These are phyloP conservation scores for Xylaria digitata DNA, from an alignment of 2,329 filamentous ascomycete species.

Conservation along the genomic window DNA sequence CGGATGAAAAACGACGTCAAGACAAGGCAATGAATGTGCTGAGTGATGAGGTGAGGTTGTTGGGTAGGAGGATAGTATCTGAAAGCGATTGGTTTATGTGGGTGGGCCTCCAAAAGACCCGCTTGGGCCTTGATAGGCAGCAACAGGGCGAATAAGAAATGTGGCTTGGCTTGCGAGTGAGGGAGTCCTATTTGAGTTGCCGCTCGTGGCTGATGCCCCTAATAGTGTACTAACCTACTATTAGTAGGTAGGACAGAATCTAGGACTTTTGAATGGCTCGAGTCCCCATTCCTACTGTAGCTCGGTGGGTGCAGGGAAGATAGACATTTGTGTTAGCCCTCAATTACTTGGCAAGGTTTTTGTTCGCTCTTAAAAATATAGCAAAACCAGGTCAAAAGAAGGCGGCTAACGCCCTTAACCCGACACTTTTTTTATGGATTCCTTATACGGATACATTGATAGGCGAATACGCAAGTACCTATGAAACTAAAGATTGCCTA, in stretches of 20 bases:
- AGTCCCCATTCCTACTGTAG: background rate
- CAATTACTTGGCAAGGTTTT: slow-evolving; percentile 18
- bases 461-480: too few species aligned
- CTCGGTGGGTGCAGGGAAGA: too few species aligned
- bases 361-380: background rate
- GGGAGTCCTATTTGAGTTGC: slow-evolving; percentile 30
- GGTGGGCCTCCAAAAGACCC: slow-evolving; percentile 15
- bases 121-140: slow-evolving; percentile 21
- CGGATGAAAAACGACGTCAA: slow-evolving; percentile 2
- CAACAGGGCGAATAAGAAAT: slow-evolving; percentile 23
- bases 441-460: too few species aligned
- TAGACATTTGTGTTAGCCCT: slow-evolving; percentile 7
- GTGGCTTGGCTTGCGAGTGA: slow-evolving; percentile 11
- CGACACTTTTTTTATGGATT: background rate
- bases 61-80: slow-evolving; percentile 18
- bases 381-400: too few species aligned
- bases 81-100: slow-evolving; percentile 23
- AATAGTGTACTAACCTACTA: background rate
- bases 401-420: background rate
- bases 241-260: background rate
- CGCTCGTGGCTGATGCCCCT: slow-evolving; percentile 26
- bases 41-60: slow-evolving; percentile 33
- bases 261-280: background rate
- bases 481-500: too few species aligned
- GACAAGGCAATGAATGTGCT: slow-evolving; percentile 26